Evolutionary conservation across 2,329 filamentous ascomycete species (phyloP).

Genomic region (Aspergillus pseudotamarii): DNA sequence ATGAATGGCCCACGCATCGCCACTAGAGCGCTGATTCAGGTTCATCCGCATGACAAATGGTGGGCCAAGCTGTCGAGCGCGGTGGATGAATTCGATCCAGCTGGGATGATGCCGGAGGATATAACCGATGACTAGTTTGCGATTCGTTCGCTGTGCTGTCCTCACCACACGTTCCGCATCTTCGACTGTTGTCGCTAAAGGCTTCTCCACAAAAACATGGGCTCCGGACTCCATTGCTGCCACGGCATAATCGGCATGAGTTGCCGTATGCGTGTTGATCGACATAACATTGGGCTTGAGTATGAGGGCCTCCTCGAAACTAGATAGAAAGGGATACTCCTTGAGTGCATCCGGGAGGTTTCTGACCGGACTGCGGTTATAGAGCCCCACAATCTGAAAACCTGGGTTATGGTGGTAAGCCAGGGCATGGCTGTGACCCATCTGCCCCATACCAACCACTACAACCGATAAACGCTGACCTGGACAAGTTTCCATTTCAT

Average conservation of each 20-base stretch:
- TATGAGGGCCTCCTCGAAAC: neutral
- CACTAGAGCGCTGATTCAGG: neutral
- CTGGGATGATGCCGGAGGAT: neutral
- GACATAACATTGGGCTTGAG: neutral
- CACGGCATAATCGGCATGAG: neutral
- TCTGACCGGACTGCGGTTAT: neutral
- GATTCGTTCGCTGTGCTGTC: neutral
- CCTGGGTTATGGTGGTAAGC: neutral
- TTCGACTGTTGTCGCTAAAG: neutral
- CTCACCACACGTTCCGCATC: neutral
- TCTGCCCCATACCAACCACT: neutral
- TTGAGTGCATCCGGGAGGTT: neutral
- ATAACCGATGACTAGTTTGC: neutral
- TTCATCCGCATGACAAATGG: neutral
- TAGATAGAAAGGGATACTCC: neutral
- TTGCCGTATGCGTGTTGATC: neutral
- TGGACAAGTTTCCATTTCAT: neutral
- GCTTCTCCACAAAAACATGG: neutral
- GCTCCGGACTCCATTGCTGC: neutral
- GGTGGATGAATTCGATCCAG: neutral
- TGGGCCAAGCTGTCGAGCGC: neutral
- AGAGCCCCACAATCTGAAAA: neutral
- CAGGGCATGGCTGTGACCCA: neutral
- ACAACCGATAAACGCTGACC: neutral
- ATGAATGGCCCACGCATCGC: neutral